Conservation (phyloP, 2,329 filamentous ascomycete species). For the Peltaster fructicola region DNA sequence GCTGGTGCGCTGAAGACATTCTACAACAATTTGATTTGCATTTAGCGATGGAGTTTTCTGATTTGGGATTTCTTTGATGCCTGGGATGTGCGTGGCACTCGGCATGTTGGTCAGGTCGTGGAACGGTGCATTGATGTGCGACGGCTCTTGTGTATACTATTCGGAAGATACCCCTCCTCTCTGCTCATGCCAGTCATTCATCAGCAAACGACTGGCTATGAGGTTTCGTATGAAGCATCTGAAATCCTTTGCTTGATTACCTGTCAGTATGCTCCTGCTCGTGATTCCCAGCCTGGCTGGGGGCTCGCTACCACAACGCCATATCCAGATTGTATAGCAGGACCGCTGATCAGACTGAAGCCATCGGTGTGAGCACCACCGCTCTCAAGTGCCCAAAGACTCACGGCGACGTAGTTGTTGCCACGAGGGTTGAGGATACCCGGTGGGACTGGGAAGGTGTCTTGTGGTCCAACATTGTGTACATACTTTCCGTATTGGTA, state of each 20-base stretch:
- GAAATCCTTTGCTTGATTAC: too few species aligned
- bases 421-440: constrained; percentile 55
- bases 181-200: too few species aligned
- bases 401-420: constrained; percentile 50
- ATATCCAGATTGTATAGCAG: constrained; percentile 18
- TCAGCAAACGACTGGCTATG: too few species aligned
- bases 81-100: too few species aligned
- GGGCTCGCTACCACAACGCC: constrained; percentile 15
- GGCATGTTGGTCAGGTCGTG: too few species aligned
- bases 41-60: too few species aligned
- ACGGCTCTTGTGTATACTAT: too few species aligned
- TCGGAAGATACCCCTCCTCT: too few species aligned
- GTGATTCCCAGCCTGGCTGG: constrained; percentile 13
- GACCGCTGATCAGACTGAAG: constrained; percentile 14
- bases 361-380: constrained; percentile 38
- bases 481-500: constrained; percentile 54
- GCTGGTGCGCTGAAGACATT: constrained; percentile 37
- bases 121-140: too few species aligned
- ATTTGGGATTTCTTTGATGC: too few species aligned
- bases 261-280: constrained; percentile 19
- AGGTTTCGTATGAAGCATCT: too few species aligned
- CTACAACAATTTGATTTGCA: neutral
- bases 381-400: constrained; percentile 47
- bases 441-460: constrained; percentile 52
- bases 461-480: constrained; percentile 63